Evolutionary conservation across 257 asterid species (phyloP).

Genomic region (Lycium barbarum): DNA sequence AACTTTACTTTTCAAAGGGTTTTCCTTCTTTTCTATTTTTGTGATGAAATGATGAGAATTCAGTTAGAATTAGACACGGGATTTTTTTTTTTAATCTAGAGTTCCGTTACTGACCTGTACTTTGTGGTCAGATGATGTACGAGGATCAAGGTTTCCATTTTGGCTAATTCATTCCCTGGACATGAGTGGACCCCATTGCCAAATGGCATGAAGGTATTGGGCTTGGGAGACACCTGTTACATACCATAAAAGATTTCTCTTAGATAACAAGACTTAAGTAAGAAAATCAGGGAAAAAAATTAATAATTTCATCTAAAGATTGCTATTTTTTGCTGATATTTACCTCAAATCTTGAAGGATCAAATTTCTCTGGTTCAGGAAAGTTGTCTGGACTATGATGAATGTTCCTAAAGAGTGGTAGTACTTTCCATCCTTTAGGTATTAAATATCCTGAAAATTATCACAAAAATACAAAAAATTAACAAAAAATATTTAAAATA

Average conservation of each 20-base stretch:
- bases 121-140: slow-evolving; percentile 92
- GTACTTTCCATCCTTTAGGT: slow-evolving; percentile 97
- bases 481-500: background rate
- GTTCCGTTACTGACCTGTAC: slow-evolving; percentile 60
- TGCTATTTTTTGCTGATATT: background rate
- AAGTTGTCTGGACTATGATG: slow-evolving; percentile 91
- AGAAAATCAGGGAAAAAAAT: too few species aligned
- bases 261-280: background rate
- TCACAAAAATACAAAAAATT: background rate
- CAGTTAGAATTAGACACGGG: background rate
- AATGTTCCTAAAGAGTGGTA: slow-evolving; percentile 89
- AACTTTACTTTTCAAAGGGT: background rate
- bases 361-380: slow-evolving; percentile 91
- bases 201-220: slow-evolving; percentile 96
- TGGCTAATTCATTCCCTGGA: slow-evolving; percentile 93
- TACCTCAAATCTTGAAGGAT: slow-evolving; percentile 99
- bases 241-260: background rate
- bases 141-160: slow-evolving; percentile 81
- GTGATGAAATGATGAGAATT: background rate
- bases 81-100: background rate
- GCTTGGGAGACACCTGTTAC: slow-evolving; percentile 74
- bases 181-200: slow-evolving; percentile 93
- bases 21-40: background rate
- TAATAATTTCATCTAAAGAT: background rate
- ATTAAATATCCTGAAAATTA: slow-evolving; percentile 65